phyloP scores from a whole-genome alignment of 768 basidiomycete species.

The Suillus subaureus region DNA sequence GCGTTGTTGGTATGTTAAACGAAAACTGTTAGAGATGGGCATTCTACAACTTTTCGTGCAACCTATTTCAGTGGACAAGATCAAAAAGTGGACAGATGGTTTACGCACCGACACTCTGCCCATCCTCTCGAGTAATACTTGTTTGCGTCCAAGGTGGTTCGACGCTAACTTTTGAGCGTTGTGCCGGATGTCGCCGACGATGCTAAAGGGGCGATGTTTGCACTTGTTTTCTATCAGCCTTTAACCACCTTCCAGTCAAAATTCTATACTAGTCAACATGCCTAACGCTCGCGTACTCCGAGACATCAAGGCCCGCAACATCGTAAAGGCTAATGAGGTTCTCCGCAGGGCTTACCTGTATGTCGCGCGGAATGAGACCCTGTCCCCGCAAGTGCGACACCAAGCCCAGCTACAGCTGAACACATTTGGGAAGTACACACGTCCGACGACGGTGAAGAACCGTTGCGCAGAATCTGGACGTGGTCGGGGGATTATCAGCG shows the following conservation, averaged over 20 bases:
- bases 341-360: slow-evolving; percentile 88
- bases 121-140: slow-evolving; percentile 18
- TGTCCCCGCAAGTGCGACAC: slow-evolving; percentile 88
- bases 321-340: slow-evolving; percentile 76
- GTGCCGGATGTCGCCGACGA: slow-evolving; percentile 12
- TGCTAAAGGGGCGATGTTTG: slow-evolving; percentile 17
- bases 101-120: slow-evolving; percentile 25
- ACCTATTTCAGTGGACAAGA: not conserved
- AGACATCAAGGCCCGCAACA: slow-evolving; percentile 76
- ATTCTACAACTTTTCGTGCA: slow-evolving; percentile 47
- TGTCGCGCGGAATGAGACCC: slow-evolving; percentile 87
- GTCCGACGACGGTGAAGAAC: slow-evolving; percentile 88
- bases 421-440: slow-evolving; percentile 78
- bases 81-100: too few relatives aligned
- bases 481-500: slow-evolving; percentile 85
- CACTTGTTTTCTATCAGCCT: slow-evolving; percentile 21
- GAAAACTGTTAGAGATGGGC: slow-evolving; percentile 58
- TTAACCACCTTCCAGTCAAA: not conserved
- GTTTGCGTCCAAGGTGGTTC: slow-evolving; percentile 1
- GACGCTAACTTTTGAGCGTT: slow-evolving; percentile 6
- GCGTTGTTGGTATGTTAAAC: slow-evolving; percentile 56
- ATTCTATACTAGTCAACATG: slow-evolving; percentile 26
- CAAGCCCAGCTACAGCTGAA: slow-evolving; percentile 95
- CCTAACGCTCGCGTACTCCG: slow-evolving; percentile 60
- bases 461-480: slow-evolving; percentile 84